Conservation (phyloP, 768 basidiomycete genomes). For the Glaciozyma martinii region DNA sequence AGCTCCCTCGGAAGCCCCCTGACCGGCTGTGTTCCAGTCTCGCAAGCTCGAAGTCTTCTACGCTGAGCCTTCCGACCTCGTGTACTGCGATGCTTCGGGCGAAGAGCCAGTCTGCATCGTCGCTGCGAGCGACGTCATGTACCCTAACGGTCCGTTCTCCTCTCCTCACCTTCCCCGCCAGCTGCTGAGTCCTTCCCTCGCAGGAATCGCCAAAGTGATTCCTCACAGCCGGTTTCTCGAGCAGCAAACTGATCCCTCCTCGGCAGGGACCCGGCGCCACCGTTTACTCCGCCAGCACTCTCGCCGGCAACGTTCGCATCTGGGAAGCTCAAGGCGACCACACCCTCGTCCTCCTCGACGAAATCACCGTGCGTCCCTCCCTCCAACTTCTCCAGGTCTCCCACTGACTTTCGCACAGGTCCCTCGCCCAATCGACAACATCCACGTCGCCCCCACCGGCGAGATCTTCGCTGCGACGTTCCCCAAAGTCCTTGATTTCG, state of each 20-base stretch:
- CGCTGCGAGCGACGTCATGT: slow-evolving; percentile 48
- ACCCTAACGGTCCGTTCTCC: slow-evolving; percentile 48
- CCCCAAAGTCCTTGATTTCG: slow-evolving; percentile 41
- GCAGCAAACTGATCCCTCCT: slow-evolving; percentile 39
- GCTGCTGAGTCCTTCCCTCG: neutral
- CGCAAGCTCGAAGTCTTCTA: slow-evolving; percentile 5
- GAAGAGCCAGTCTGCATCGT: slow-evolving; percentile 49
- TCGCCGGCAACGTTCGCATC: slow-evolving; percentile 47
- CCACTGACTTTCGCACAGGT: slow-evolving; percentile 6
- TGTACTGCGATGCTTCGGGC: slow-evolving; percentile 54
- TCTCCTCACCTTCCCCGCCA: neutral
- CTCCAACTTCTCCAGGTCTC: neutral
- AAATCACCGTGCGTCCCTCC: slow-evolving; percentile 39
- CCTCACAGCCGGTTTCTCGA: neutral
- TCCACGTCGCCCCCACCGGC: slow-evolving; percentile 52
- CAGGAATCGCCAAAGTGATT: slow-evolving; percentile 18
- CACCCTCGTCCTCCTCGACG: slow-evolving; percentile 50
- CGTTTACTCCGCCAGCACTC: slow-evolving; percentile 51
- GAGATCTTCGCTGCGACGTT: slow-evolving; percentile 55
- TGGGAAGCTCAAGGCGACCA: slow-evolving; percentile 56
- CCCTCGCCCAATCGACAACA: slow-evolving; percentile 51
- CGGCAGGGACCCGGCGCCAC: slow-evolving; percentile 38
- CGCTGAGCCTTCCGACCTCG: slow-evolving; percentile 46
- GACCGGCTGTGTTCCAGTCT: neutral
- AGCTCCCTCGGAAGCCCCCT: neutral